Conservation (phyloP, 164 flowering plant species). For the Euptelea pleiosperma region DNA sequence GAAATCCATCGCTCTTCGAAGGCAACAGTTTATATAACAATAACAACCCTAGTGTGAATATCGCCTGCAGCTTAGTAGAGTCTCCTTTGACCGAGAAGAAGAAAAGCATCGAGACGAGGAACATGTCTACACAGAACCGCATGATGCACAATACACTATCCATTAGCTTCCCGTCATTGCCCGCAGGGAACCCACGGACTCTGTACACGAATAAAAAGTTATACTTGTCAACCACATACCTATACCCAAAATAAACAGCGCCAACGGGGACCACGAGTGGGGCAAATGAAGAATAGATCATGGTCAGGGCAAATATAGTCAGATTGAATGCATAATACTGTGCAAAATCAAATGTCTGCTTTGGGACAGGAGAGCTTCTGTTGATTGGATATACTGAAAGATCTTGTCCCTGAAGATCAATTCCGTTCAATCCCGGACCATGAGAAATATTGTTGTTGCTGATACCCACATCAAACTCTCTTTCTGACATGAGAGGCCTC, state of each 20-base stretch:
- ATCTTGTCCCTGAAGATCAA: constrained; percentile 64
- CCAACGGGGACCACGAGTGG: constrained; percentile 97
- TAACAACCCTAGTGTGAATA: constrained; percentile 74
- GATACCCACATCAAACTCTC: constrained; percentile 23
- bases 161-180: constrained; percentile 96
- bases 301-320: constrained; percentile 90
- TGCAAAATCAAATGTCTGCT: constrained; percentile 95
- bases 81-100: constrained; percentile 92
- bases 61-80: constrained; percentile 89
- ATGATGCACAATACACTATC: constrained; percentile 83
- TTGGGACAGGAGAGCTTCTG: constrained; percentile 78
- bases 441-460: constrained; percentile 20
- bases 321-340: constrained; percentile 97
- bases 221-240: constrained; percentile 95
- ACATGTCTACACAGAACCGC: constrained; percentile 88
- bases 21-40: constrained; percentile 84
- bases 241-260: constrained; percentile 86
- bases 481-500: constrained; percentile 65
- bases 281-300: constrained; percentile 86
- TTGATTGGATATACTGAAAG: constrained; percentile 77
- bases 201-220: constrained; percentile 92
- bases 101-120: constrained; percentile 87
- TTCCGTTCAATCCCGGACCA: constrained; percentile 29
- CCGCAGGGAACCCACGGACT: constrained; percentile 95
- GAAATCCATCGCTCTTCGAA: constrained; percentile 56